Evolutionary conservation across 2,329 filamentous ascomycete species (phyloP), one percentile per base, ranked within the genome.

Genomic region (Colletotrichum camelliae): DNA sequence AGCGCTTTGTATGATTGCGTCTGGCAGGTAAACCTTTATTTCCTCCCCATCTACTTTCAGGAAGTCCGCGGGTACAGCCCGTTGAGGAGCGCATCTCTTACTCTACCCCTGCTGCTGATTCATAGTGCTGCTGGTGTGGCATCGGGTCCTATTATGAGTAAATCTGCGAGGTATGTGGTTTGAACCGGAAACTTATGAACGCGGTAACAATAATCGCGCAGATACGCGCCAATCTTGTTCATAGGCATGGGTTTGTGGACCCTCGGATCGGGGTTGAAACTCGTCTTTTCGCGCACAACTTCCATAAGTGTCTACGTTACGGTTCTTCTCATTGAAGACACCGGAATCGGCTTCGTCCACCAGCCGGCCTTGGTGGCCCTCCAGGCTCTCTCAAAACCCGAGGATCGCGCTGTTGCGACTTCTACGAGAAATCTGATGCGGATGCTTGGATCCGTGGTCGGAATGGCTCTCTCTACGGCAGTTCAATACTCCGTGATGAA

Each of bases 381-480:
- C 15, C 55, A 58, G 21, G 61, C 61, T 1, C 61, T 64, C n/a
- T 64, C 61, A 16, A 64, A 64, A 21, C 61, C 61, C 21, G 33
- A 33, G 33, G 61, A 64, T 31, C 61, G 61, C 18, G 33, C 61
- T 33, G 61, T 64, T 37, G 61, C 61, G 9, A 64, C 61, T n/a
- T 64, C 61, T 13, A 64, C 61, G 15, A 31, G 61, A n/a, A 64
- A 64, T 12, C 61, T 64, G 4, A 64, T 64, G 61, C 61, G 61
- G 3, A 64, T 64, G 61, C 61, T 64, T 31, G 61, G 61, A 16
- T 64, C 61, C 9, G 61, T 64, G 15, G 61, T 64, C 12, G 61
- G 61, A 21, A 64, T 64, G 61, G 33, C 61, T 37, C 10, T 64
- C 12, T 33, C 61, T 0, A 64, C 61, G 18, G 21, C 61, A 24